Conservation (phyloP, 345 rosid genomes). For the Anastatica hierochuntica region DNA sequence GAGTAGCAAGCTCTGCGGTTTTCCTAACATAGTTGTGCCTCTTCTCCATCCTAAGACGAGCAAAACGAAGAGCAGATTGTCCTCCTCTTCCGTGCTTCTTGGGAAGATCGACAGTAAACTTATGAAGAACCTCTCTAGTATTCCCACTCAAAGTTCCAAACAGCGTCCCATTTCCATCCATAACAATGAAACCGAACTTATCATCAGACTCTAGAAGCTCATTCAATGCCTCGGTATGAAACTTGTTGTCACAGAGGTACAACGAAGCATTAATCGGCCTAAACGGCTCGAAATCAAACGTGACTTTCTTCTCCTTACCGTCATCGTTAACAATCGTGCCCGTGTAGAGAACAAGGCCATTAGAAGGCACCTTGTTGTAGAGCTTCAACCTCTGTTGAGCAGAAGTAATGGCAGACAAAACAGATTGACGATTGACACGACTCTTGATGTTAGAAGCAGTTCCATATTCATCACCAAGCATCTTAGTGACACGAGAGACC, state of each 20-base stretch:
- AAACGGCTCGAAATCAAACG: conserved; percentile 87
- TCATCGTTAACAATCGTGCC: conserved; percentile 78
- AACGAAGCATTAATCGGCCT: conserved; percentile 87
- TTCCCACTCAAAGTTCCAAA: conserved; percentile 91
- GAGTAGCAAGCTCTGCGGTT: conserved; percentile 94
- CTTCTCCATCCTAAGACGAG: conserved; percentile 92
- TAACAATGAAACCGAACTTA: conserved; percentile 83
- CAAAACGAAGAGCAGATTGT: conserved; percentile 91
- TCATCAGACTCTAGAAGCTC: conserved; percentile 89
- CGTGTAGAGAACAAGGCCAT: conserved; percentile 83
- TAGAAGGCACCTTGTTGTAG: conserved; percentile 81
- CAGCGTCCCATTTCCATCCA: conserved; percentile 89
- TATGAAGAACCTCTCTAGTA: conserved; percentile 85
- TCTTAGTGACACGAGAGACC: conserved; percentile 79
- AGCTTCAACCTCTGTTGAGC: conserved; percentile 92
- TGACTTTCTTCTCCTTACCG: conserved; percentile 91
- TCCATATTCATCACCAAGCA: conserved; percentile 93
- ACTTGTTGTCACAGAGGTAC: conserved; percentile 82
- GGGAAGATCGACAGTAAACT: conserved; percentile 80
- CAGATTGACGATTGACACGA: conserved; percentile 85
- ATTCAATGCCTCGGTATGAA: conserved; percentile 77
- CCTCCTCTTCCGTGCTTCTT: conserved; percentile 99
- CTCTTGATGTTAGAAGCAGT: conserved; percentile 94
- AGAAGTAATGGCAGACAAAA: conserved; percentile 85
- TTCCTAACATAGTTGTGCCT: conserved; percentile 88